Base-by-base conservation (phyloP, 371 early-diverging fungal species). In the Lichtheimia ramosa region DNA sequence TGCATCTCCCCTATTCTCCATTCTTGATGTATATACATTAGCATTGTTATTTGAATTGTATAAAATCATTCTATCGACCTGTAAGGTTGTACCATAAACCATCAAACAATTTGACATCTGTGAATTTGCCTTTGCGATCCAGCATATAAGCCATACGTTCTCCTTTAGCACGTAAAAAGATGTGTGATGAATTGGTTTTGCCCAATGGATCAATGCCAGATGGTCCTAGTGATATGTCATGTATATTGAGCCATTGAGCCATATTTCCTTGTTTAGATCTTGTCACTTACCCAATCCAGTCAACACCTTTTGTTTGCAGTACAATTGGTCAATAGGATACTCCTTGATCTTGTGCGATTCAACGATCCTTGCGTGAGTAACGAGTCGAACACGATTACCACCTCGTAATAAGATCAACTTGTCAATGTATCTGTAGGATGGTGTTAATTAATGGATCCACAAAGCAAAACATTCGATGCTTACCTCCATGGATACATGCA, bases 401-500 rank as follows among this genome's bases (percentile, higher is more conserved):
- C 77, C 81, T 52, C 71, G 73, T 8, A 81, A 63, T 14, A 81
- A 58, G 15, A 70, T 57, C 8, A 81, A 20, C 20, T 71, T 65
- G 46, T 75, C 75, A 16, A 81, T 64, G 54, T 77, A 80, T 64
- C 81, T 78, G 61, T 27, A 14, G 42, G 12, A 21, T 16, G 3
- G 20, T 20, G n/a, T 13, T 34, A 53, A 43, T 40, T 10, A n/a
- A n/a, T 34, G 2, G 15, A 43, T 12, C 16, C 25, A 3, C 13
- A 12, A 5, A 48, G 3, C 46, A 8, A 18, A 3, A 3, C 15
- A 39, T 42, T 43, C 3, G 16, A 23, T n/a, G 16, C 25, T 51
- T 70, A 75, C 75, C 79, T 69, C 78, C 77, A 81, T 28, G 81
- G 81, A 66, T 81, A 81, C n/a, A 70, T 39, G 62, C 77, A 81